Base-by-base conservation (phyloP, 2,329 filamentous ascomycete genomes). In the Aureobasidium sp. region DNA sequence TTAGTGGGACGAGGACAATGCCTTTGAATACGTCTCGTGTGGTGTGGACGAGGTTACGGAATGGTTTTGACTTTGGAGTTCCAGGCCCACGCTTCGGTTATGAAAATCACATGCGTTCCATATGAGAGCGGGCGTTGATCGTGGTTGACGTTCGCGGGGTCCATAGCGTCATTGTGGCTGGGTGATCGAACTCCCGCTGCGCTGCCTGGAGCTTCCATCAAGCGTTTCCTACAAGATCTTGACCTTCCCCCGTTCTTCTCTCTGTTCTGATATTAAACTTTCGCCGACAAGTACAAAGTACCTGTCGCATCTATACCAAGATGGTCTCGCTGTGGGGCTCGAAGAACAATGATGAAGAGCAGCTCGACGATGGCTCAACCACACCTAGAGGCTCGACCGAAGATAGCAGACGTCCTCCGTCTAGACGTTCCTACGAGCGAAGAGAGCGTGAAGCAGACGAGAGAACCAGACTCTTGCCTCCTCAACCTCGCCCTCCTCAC, bases 381-480 rank as follows among this genome's bases (percentile, higher is more conserved):
- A 65, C 67, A 32, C 52, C 67, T 27, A 56, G 66, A 64, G 47
- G 57, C n/a, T 56, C 56, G 29, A 61, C 64, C n/a, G 62, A 61
- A 36, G 55, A 58, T 27, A 62, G 56, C 42, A 52, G 64, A 32
- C 63, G 60, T 27, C 64, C 65, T 52, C 63, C 66, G 32, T 72
- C 70, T 0, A 69, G 71, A 59, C 68, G 68, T 63, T 71, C 69
- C 56, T 67, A 74, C 37, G 61, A 68, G 70, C 39, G 42, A 26
- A 59, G 37, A 51, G 63, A 59, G 64, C 69, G 71, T 52, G 79
- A 85, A 62, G 78, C 83, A 26, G 80, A 83, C 64, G 86, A 88
- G 73, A 75, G 83, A 64, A 85, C 84, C 42, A 82, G 88, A 34
- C 80, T 95, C 67, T 81, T 95, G 29, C 86, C 87, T 42, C 67